phyloP scores from a whole-genome alignment of 78 protist genomes.

The Cyanophora paradoxa region DNA sequence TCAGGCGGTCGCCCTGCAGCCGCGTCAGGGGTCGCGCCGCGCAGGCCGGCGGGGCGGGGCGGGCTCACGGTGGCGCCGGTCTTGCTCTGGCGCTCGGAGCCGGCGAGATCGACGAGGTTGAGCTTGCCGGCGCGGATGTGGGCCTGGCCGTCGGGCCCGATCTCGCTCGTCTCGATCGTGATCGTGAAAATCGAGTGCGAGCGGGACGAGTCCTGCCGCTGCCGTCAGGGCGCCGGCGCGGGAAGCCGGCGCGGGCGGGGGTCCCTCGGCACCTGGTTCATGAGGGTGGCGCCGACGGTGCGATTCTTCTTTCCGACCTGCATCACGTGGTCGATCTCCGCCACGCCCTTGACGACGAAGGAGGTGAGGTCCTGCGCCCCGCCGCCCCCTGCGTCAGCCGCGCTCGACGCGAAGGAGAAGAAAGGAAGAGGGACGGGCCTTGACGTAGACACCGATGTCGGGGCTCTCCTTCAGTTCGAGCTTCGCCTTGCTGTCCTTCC shows the following conservation, averaged over 20 bases:
- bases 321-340: slow-evolving; percentile 42
- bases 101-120: slow-evolving; percentile 84
- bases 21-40: not conserved
- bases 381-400: too few species aligned
- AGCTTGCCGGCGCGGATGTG: slow-evolving; percentile 54
- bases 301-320: slow-evolving; percentile 53
- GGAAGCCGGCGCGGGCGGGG: too few species aligned
- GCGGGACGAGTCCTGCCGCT: slow-evolving; percentile 30
- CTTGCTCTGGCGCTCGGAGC: slow-evolving; percentile 77
- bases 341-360: slow-evolving; percentile 15
- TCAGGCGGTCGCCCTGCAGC: slow-evolving; percentile 50
- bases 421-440: slow-evolving; percentile 34
- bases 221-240: too few species aligned
- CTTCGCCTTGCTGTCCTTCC: not conserved
- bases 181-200: slow-evolving; percentile 68
- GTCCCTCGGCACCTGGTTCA: slow-evolving; percentile 72
- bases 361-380: slow-evolving; percentile 48
- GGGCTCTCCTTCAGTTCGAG: slow-evolving; percentile 42
- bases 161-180: slow-evolving; percentile 26
- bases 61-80: slow-evolving; percentile 45
- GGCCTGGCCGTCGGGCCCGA: not conserved
- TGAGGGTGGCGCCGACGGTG: slow-evolving; percentile 57
- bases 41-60: not conserved
- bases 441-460: slow-evolving; percentile 23
- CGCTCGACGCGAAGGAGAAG: too few species aligned